Conservation (phyloP, 306 rosid species). For the cucumber (Cucumis sativus) region DNA sequence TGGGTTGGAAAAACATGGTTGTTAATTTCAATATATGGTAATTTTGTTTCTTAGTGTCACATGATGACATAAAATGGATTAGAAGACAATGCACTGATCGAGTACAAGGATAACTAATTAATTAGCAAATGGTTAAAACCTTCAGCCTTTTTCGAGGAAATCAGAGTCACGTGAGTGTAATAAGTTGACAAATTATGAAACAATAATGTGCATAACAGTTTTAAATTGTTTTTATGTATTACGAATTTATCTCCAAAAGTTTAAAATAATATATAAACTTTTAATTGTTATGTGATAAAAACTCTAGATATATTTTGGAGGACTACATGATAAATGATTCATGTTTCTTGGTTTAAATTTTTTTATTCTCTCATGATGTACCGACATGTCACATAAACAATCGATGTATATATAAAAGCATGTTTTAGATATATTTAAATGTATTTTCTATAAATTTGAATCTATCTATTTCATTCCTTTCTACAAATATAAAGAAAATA, state of each 20-base stretch:
- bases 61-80: background rate
- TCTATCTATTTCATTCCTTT: too few relatives aligned
- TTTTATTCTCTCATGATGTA: too few relatives aligned
- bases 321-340: too few relatives aligned
- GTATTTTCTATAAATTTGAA: too few relatives aligned
- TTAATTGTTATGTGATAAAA: background rate
- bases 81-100: background rate
- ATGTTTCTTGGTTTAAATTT: too few relatives aligned
- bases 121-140: background rate
- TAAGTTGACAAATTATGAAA: background rate
- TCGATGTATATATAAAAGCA: too few relatives aligned
- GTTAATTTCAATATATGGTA: background rate
- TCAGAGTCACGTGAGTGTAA: background rate
- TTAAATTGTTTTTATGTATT: background rate
- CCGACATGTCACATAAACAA: too few relatives aligned
- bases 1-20: background rate
- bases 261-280: too few relatives aligned
- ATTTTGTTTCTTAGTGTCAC: slow-evolving; percentile 6
- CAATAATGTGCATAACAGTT: background rate
- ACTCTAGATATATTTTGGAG: background rate
- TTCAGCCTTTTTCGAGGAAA: background rate
- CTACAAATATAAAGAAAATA: too few relatives aligned
- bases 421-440: too few relatives aligned
- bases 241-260: background rate
- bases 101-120: background rate